Base-by-base conservation (phyloP, 495 filamentous ascomycete species). In the Penicillium coffeae region DNA sequence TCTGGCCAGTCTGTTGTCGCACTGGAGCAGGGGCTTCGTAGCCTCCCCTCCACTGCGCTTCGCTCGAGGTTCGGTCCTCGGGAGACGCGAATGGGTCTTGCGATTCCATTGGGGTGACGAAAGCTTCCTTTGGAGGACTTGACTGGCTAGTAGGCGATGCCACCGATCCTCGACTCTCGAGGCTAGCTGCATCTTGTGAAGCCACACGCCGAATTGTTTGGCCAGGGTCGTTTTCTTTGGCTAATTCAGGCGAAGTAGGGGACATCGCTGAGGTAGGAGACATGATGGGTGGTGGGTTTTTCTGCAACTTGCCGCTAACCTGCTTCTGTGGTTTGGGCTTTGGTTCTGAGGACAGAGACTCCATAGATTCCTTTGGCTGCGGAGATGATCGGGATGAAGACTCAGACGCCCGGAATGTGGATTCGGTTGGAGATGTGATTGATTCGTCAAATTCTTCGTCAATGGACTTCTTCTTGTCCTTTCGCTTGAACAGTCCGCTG, bases 401-500 rank as follows among this genome's bases (percentile, higher is more conserved):
- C 50, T 37, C 13, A 30, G 25, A 30, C 39, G 69, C 63, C 48
- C 77, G 67, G 56, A 42, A 60, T 33, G 74, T 59, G 19, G 73
- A 51, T 51, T 85, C 81, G 49, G 66, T 60, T 0, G 83, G 84
- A 38, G 77, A 71, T 62, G 85, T 88, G 47, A 86, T 82, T 14
- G 54, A 50, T 2, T 74, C 70, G 20, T 89, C 86, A 8, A 78
- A 72, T 42, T 87, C 86, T 37, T 88, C 83, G 41, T 88, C 86
- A 8, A 76, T 73, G 36, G 75, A 66, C 54, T 84, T 87, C 63
- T 88, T 96, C 75, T 90, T 95, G 53, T 95, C 89, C 58, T 94
- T 96, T 46, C 89, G 77, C 59, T 95, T 96, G 77, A 99, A 99
- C 56, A 97, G 77, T 34, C 90, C 91, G 57, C 90, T 90, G 40